Percentiles rank a stretch among this genome's conserved stretches.
Evolutionary conservation across 768 basidiomycete genomes (phyloP).

Genomic region (Neoboletus brunneissimus): DNA sequence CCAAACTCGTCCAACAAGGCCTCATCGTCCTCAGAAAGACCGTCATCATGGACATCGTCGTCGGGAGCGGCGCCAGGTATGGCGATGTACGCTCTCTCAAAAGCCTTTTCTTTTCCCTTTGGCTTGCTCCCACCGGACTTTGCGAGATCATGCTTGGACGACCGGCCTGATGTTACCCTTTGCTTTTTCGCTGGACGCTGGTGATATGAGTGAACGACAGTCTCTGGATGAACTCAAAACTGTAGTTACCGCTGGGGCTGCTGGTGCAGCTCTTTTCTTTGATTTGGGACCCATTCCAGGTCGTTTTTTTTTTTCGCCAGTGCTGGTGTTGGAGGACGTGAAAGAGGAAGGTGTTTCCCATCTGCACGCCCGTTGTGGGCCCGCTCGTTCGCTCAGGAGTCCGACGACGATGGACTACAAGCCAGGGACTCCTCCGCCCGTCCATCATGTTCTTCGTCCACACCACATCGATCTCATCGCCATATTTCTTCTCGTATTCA

Average conservation of each 20-base stretch:
- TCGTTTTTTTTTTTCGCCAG: neutral
- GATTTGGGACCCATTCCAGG: constrained; percentile 27
- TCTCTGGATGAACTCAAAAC: neutral
- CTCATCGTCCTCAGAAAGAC: constrained; percentile 68
- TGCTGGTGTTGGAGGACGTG: neutral
- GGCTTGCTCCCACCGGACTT: constrained; percentile 33
- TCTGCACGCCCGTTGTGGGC: neutral
- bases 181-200: constrained; percentile 57
- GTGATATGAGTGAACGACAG: neutral
- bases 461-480: constrained; percentile 73
- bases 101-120: constrained; percentile 58
- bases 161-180: constrained; percentile 42
- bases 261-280: constrained; percentile 36
- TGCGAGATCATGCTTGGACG: constrained; percentile 14
- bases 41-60: constrained; percentile 29
- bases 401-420: constrained; percentile 24
- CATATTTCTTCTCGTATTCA: constrained; percentile 60
- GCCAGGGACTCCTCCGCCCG: constrained; percentile 53
- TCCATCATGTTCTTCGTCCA: constrained; percentile 66
- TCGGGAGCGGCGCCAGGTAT: constrained; percentile 43
- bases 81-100: constrained; percentile 57
- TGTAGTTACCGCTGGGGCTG: constrained; percentile 27
- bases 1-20: constrained; percentile 66
- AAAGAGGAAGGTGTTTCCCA: constrained; percentile 27
- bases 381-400: neutral